Conservation (phyloP, 2,329 filamentous ascomycete genomes). For the Byssothecium circinans region DNA sequence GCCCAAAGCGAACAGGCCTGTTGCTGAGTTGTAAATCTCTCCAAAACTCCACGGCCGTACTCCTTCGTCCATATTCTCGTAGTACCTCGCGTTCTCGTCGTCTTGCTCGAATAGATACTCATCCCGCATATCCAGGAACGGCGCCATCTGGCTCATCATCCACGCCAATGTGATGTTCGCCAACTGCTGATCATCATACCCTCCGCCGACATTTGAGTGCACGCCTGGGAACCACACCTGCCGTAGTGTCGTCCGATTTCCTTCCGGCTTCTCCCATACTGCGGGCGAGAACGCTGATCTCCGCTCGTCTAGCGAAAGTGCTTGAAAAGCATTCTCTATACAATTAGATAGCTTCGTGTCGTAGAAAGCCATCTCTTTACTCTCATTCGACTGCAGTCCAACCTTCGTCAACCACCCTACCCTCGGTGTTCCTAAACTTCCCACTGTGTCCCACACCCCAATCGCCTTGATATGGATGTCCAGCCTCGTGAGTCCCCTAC, state of each 20-base stretch:
- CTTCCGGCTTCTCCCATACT: conserved; percentile 54
- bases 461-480: conserved; percentile 48
- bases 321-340: conserved; percentile 60
- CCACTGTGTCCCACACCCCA: conserved; percentile 55
- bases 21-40: conserved; percentile 49
- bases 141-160: conserved; percentile 58
- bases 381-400: conserved; percentile 39
- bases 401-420: conserved; percentile 45
- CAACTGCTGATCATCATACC: conserved; percentile 48
- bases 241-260: conserved; percentile 49
- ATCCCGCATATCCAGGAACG: conserved; percentile 51
- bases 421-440: conserved; percentile 50
- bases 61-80: conserved; percentile 45
- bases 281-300: conserved; percentile 55
- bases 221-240: conserved; percentile 61
- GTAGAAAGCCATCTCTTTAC: conserved; percentile 49
- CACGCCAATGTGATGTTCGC: conserved; percentile 58
- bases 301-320: conserved; percentile 57
- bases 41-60: conserved; percentile 53
- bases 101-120: conserved; percentile 53
- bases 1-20: conserved; percentile 51
- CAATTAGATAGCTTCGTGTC: conserved; percentile 48
- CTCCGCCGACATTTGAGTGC: conserved; percentile 57
- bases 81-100: conserved; percentile 49
- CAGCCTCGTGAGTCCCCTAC: conserved; percentile 36